Percentiles rank a stretch among this genome's conserved stretches.
Evolutionary conservation across 768 basidiomycete species (phyloP).

Genomic region (Leccinellum rugosiceps): DNA sequence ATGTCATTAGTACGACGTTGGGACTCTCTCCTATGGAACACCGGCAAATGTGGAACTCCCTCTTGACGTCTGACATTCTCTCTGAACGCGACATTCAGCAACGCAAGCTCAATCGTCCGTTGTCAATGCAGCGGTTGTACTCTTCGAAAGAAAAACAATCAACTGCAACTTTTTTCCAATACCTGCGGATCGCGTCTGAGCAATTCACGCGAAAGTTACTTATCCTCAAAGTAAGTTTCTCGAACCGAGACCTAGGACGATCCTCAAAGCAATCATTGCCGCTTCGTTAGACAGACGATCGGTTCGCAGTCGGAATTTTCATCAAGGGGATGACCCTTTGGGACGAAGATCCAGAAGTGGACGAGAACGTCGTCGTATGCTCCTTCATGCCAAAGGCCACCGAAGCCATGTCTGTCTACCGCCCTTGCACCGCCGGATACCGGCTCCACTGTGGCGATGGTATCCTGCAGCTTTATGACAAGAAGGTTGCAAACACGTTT

Average conservation of each 20-base stretch:
- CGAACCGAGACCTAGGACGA: too few relatives aligned
- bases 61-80: slow-evolving; percentile 59
- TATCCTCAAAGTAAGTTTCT: slow-evolving; percentile 48
- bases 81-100: slow-evolving; percentile 48
- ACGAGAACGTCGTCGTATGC: slow-evolving; percentile 58
- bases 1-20: slow-evolving; percentile 45
- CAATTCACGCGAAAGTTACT: slow-evolving; percentile 59
- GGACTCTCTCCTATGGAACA: slow-evolving; percentile 39
- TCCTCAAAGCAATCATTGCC: not conserved
- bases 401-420: slow-evolving; percentile 44
- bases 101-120: slow-evolving; percentile 47
- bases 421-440: slow-evolving; percentile 51
- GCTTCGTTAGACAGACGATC: slow-evolving; percentile 48
- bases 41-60: slow-evolving; percentile 60
- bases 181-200: slow-evolving; percentile 51
- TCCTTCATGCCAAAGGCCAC: slow-evolving; percentile 58
- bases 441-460: slow-evolving; percentile 54
- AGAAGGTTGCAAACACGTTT: slow-evolving; percentile 51
- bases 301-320: slow-evolving; percentile 63
- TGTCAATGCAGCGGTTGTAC: slow-evolving; percentile 59
- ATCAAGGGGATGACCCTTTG: slow-evolving; percentile 57
- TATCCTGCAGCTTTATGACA: slow-evolving; percentile 57
- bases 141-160: slow-evolving; percentile 49
- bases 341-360: slow-evolving; percentile 56
- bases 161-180: slow-evolving; percentile 57